Evolutionary conservation across 2,329 filamentous ascomycete species (phyloP), one percentile per base, ranked within the genome.

Genomic region (Diaporthe ampelina): DNA sequence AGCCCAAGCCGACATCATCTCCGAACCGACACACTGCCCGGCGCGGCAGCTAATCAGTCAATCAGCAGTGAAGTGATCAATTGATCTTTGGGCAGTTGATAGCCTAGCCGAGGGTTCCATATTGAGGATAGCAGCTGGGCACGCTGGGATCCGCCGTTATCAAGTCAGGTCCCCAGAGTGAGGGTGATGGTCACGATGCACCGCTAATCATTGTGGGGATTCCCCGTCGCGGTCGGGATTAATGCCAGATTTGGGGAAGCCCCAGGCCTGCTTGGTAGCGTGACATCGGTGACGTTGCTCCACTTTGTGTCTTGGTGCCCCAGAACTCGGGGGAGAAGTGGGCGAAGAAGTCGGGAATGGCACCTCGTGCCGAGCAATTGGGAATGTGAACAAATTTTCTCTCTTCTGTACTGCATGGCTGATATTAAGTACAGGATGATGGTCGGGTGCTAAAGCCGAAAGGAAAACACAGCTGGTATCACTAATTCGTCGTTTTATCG

Each of bases 141-240:
- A 10, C 21, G 63, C 29, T 52, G 29, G 45, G 63, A 26, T 67
- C 63, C 63, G 32, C 63, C 45, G 48, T 32, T 54, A 68, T 68
- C 63, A 54, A 37, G n/a, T 54, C 45, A 19, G 63, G 29, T 32
- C 11, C 19, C 21, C 19, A 37, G 15, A n/a, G 19, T 26, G 43
- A 52, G 61, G 19, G 21, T 24, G 11, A 10, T 21, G 17, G 29
- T 67, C 13, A 67, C 45, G 29, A 52, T 50, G 43, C 45, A 52
- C 63, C 45, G 63, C 63, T 68, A 68, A 54, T 54, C 48, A 54
- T 29, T 37, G 63, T 68, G 63, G 63, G 37, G 63, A 68, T 54
- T 21, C 48, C 48, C 32, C 45, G 63, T 68, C 48, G 21, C 1
- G 63, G 15, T 35, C 48, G 63, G 48, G 54, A 40, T 4, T 54